Conservation (phyloP, 345 rosid species). For the Anacardium occidentale region DNA sequence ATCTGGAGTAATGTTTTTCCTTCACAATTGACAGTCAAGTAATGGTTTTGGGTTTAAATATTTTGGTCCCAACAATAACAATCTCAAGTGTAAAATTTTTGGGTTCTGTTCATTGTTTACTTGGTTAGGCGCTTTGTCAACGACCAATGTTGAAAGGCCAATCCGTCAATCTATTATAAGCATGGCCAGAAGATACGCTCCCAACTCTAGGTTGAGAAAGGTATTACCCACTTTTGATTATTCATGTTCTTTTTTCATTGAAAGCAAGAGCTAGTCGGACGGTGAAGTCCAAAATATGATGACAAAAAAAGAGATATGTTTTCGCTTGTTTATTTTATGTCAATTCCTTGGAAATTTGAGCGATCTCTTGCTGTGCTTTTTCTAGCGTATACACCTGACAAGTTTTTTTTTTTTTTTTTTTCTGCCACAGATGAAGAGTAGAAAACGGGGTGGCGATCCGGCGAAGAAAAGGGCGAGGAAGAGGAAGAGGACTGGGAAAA, state of each 20-base stretch:
- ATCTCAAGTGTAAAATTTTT: neutral
- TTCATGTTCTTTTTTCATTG: neutral
- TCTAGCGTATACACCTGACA: no score
- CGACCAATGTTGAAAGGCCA: slow-evolving; percentile 3
- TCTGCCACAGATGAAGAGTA: slow-evolving; percentile 24
- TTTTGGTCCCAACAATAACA: neutral
- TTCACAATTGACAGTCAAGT: neutral
- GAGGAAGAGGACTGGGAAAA: slow-evolving; percentile 29
- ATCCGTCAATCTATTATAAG: slow-evolving; percentile 16
- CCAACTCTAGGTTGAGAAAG: slow-evolving; percentile 32
- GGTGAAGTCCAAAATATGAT: no score
- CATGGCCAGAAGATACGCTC: slow-evolving; percentile 34
- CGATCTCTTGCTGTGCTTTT: neutral
- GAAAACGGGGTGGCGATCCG: slow-evolving; percentile 34
- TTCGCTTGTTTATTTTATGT: neutral
- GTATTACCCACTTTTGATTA: slow-evolving; percentile 10
- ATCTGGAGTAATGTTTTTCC: neutral
- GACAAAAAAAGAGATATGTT: neutral
- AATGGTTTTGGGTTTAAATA: neutral
- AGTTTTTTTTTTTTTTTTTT: no score
- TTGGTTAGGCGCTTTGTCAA: slow-evolving; percentile 11
- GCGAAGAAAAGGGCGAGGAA: slow-evolving; percentile 27
- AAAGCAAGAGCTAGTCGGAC: neutral
- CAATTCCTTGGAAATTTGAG: neutral
- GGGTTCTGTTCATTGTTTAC: neutral